These are phyloP conservation scores for Ustilago crameri DNA, from an alignment of 1,284 basidiomycete species.

Conservation along the genomic window DNA sequence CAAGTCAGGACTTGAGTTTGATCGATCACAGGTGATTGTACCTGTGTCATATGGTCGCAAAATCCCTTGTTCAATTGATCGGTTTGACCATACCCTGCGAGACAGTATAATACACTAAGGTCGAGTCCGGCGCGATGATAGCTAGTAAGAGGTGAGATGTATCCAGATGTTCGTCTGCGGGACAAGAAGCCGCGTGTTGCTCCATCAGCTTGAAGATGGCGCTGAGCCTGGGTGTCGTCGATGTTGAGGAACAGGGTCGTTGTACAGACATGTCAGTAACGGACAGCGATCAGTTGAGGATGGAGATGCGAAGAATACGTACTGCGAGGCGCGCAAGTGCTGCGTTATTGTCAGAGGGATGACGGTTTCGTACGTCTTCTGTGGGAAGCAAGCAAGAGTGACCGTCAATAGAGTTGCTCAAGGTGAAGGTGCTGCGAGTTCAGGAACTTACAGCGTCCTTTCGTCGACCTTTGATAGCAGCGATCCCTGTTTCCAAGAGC, in stretches of 20 bases:
- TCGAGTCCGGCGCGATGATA: slow-evolving; percentile 61
- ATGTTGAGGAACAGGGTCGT: no score
- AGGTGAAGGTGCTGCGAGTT: not conserved
- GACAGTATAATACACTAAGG: slow-evolving; percentile 64
- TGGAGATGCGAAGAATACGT: not conserved
- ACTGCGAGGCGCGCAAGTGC: slow-evolving; percentile 31
- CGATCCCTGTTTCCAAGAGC: slow-evolving; percentile 7
- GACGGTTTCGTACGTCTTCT: slow-evolving; percentile 35
- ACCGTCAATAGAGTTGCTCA: not conserved
- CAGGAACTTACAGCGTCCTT: slow-evolving; percentile 28
- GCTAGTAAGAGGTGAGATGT: slow-evolving; percentile 55
- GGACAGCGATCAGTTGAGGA: not conserved
- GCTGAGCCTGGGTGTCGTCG: slow-evolving; percentile 13
- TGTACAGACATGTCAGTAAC: no score
- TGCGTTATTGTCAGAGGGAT: slow-evolving; percentile 38
- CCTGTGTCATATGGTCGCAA: not conserved
- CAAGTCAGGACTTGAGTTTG: no score
- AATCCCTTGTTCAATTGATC: slow-evolving; percentile 54
- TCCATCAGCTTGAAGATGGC: slow-evolving; percentile 40
- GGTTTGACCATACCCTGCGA: slow-evolving; percentile 65
- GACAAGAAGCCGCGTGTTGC: slow-evolving; percentile 13
- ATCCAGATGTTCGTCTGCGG: slow-evolving; percentile 13
- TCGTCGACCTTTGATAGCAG: slow-evolving; percentile 38
- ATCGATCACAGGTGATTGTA: no score
- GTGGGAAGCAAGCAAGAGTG: not conserved